Percentiles rank a stretch among this genome's conserved stretches.
Conservation (phyloP, 1,284 basidiomycete genomes). For the Ceratobasidium sp. region DNA sequence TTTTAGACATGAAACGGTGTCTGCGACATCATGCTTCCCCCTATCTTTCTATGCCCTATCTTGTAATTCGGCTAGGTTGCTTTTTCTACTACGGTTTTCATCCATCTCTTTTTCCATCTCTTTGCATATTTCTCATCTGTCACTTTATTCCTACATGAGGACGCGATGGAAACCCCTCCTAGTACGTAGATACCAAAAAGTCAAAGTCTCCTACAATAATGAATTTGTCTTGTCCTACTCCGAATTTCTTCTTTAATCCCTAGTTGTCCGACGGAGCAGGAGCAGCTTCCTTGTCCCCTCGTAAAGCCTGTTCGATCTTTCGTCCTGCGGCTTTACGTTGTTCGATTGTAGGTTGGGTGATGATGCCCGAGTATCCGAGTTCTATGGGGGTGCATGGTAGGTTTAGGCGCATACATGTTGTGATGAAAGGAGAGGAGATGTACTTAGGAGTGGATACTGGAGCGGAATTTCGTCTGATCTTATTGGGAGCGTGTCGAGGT, state of each 20-base stretch:
- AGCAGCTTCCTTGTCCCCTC: slow-evolving; percentile 69
- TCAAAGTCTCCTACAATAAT: no score
- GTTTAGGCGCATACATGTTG: not conserved
- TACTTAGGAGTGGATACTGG: slow-evolving; percentile 80
- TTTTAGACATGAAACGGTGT: slow-evolving; percentile 39
- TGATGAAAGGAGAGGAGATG: slow-evolving; percentile 51
- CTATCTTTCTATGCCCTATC: not conserved
- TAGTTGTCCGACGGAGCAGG: slow-evolving; percentile 60
- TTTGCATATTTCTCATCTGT: slow-evolving; percentile 25
- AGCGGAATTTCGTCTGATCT: slow-evolving; percentile 68
- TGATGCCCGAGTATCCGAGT: slow-evolving; percentile 68
- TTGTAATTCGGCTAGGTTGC: slow-evolving; percentile 6
- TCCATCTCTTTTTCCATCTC: not conserved
- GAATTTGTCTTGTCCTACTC: no score
- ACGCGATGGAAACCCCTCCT: not conserved
- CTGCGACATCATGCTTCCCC: slow-evolving; percentile 37
- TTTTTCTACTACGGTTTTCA: not conserved
- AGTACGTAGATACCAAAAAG: not conserved
- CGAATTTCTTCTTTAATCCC: not conserved
- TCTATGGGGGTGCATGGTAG: slow-evolving; percentile 58
- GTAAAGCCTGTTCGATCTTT: slow-evolving; percentile 66
- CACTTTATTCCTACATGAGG: slow-evolving; percentile 39
- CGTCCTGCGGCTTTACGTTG: slow-evolving; percentile 66
- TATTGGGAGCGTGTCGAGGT: slow-evolving; percentile 70
- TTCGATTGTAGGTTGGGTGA: slow-evolving; percentile 62